Base-by-base conservation (phyloP, 176 grass and related monocot genomes). In the Alopecurus myosuroides region DNA sequence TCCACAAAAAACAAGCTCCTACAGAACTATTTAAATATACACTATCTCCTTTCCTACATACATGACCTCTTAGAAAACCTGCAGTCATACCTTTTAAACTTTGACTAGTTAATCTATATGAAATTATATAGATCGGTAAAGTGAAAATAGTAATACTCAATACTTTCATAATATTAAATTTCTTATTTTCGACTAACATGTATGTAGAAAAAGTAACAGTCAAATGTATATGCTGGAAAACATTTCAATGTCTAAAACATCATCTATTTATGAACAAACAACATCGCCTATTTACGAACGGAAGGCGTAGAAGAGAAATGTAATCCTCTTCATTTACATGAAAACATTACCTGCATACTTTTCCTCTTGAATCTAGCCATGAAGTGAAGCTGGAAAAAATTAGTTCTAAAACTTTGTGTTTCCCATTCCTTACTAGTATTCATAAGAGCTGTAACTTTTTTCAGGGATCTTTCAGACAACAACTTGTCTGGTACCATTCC, bases 381-480 rank as follows among this genome's bases (percentile, higher is more conserved):
- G 48, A 57, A 65, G 9, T 82, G 12, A n/a, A 62, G 41, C 53
- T 64, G 31, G 52, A 53, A 66, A 64, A 74, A 25, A 48, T 30
- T 23, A 72, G 5, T 46, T 60, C 40, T 37, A 4, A 61, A 80
- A 30, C 49, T 15, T 80, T 20, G 8, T 23, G 41, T 72, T n/a
- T 28, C 79, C 44, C 8, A 51, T 26, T 69, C 37, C 5, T 69
- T 69, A 17, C 44, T 51, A 52, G 20, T 53, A 7, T 74, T 7
- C 33, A 56, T 46, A 56, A 31, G 13, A 66, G 29, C 7, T 83
- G 36, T 75, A 46, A 88, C 39, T 25, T 57, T 45, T 91, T 79
- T 61, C 86, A 95, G 88, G 46, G 83, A 95, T 88, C 88, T 95
- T 26, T 90, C 88, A 76, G 56, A 88, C 70, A 95, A 95, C 71